Base-by-base conservation (phyloP, 495 filamentous ascomycete species). In the Cladorrhinum samala region DNA sequence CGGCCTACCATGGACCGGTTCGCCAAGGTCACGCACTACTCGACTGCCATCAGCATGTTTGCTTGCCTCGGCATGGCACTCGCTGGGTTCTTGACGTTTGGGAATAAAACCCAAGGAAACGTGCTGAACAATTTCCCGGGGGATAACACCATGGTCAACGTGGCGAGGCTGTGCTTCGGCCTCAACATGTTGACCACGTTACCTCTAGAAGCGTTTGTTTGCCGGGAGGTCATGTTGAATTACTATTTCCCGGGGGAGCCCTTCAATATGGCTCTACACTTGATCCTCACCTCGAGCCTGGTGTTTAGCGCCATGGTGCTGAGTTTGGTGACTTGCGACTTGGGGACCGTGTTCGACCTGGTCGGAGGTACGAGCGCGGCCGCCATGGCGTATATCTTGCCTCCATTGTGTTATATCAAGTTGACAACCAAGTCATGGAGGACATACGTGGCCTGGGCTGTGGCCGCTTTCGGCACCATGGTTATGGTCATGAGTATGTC, bases 131-230 rank as follows among this genome's bases (percentile, higher is more conserved):
- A 98, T 70, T 96, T 98, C 65, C 89, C 93, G 3, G 75, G 81
- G 7, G 81, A 90, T 63, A 96, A 95, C 67, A 79, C 84, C 54
- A 81, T 97, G 79, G 87, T 96, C 57, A 98, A 96, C 67, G 81
- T 97, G 49, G 93, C 93, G 39, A 82, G 93, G 60, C 75, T 98
- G 59, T 96, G 89, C 66, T 96, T 98, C 59, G 93, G 94, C 3
- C 72, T 97, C 50, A 98, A 98, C 74, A 98, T 98, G 93, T 82
- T 98, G 55, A 97, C 93, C 5, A 98, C 93, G 2, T 74, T 98
- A 41, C 93, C 93, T 2, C 81, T 98, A 36, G 93, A 98, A 72
- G 88, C 89, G 7, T 98, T 98, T 68, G 93, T 98, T 41, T 97
- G 94, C 68, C 83, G 93, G 52, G 91, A 95, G 66, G 93, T 97